These are phyloP conservation scores for Cyamopsis tetragonoloba DNA, from an alignment of 306 rosid species.

Conservation along the genomic window DNA sequence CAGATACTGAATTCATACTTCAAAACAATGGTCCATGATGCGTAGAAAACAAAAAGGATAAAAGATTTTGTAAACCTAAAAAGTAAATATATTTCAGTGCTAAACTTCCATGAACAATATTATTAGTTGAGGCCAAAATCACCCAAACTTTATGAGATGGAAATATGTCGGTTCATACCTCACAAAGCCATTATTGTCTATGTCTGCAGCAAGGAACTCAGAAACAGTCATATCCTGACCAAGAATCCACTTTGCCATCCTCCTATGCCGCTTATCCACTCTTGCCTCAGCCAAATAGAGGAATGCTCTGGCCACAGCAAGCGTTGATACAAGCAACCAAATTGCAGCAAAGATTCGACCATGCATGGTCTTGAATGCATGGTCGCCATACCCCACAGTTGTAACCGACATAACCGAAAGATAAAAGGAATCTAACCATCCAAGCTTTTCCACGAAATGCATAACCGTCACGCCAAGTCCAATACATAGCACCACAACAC, in stretches of 20 bases:
- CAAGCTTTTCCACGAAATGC: constrained; percentile 83
- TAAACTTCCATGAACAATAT: constrained; percentile 3
- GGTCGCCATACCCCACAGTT: constrained; percentile 91
- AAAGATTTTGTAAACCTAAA: background rate
- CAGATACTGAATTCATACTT: background rate
- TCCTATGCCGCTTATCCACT: constrained; percentile 93
- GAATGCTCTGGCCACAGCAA: constrained; percentile 88
- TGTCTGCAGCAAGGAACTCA: constrained; percentile 95
- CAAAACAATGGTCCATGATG: background rate
- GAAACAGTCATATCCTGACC: constrained; percentile 93
- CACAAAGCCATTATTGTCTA: constrained; percentile 86
- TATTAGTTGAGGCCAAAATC: background rate
- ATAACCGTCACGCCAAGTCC: constrained; percentile 71
- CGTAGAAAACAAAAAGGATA: background rate
- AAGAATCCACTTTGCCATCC: constrained; percentile 95
- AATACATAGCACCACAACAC: constrained; percentile 85
- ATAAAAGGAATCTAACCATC: constrained; percentile 93
- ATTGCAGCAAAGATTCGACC: constrained; percentile 87
- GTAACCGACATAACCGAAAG: constrained; percentile 98
- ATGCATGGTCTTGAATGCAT: constrained; percentile 61
- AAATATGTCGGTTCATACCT: constrained; percentile 49
- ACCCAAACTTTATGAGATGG: background rate
- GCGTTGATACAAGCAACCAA: constrained; percentile 95
- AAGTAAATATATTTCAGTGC: background rate
- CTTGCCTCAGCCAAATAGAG: constrained; percentile 95